Evolutionary conservation across 495 filamentous ascomycete genomes (phyloP).

Genomic region (Letharia columbiana): DNA sequence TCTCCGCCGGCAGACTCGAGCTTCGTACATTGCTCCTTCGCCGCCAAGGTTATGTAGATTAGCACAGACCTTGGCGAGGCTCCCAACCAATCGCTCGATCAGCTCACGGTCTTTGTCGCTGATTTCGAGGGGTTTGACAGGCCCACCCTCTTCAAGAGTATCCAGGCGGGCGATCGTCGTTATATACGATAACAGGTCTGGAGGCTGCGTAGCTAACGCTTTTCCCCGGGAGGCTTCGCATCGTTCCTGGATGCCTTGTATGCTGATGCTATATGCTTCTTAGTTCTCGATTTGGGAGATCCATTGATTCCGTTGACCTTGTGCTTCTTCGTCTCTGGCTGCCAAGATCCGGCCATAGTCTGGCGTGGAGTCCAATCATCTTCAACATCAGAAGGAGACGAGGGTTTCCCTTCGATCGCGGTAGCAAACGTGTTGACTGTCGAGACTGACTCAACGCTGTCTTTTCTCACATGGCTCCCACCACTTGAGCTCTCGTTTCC

Average conservation of each 20-base stretch:
- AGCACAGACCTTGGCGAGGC: conserved; percentile 58
- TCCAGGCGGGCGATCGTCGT: conserved; percentile 26
- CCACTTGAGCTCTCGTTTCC: conserved; percentile 6
- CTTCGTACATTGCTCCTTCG: conserved; percentile 48
- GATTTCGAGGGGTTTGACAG: conserved; percentile 41
- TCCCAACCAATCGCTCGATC: conserved; percentile 67
- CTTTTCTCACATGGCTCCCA: conserved; percentile 40
- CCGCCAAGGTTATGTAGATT: conserved; percentile 52
- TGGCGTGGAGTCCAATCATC: conserved; percentile 27
- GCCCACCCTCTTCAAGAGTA: conserved; percentile 6
- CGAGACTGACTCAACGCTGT: conserved; percentile 61
- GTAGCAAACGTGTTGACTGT: conserved; percentile 79
- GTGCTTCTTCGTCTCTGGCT: conserved; percentile 22
- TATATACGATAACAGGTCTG: conserved; percentile 36
- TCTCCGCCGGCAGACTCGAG: conserved; percentile 53
- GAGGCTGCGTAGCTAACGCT: conserved; percentile 33
- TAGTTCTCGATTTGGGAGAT: conserved; percentile 11
- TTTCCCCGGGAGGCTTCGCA: conserved; percentile 26
- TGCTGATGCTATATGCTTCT: conserved; percentile 13
- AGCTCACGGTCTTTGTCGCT: conserved; percentile 63
- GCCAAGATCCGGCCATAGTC: conserved; percentile 30
- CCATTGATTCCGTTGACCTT: conserved; percentile 6
- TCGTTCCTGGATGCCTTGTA: conserved; percentile 19
- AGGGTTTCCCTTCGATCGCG: conserved; percentile 56
- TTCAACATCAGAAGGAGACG: conserved; percentile 30